Evolutionary conservation across 192 early-diverging fungal species (phyloP).

Genomic region (Radiomyces spectabilis): DNA sequence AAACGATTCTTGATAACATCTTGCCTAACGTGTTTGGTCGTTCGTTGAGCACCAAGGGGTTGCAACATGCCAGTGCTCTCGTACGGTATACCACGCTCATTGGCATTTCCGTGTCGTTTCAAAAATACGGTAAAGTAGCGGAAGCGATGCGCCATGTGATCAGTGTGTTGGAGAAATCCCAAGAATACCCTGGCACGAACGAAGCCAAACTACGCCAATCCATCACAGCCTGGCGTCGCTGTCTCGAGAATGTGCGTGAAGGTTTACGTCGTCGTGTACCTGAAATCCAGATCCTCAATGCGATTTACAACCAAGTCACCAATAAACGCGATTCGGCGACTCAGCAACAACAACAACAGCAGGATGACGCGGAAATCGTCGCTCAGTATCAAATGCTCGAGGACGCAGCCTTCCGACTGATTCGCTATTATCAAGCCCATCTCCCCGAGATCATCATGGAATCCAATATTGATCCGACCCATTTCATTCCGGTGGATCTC

Average conservation of each 20-base stretch:
- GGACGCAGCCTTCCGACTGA: constrained; percentile 47
- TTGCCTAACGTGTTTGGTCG: constrained; percentile 53
- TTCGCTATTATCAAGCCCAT: constrained; percentile 60
- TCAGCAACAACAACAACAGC: no score
- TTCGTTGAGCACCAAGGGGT: constrained; percentile 40
- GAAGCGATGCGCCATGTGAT: constrained; percentile 26
- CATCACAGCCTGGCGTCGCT: constrained; percentile 20
- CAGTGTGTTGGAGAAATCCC: constrained; percentile 12
- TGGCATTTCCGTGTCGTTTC: constrained; percentile 47
- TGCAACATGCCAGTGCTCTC: constrained; percentile 55
- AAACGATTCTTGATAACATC: constrained; percentile 59
- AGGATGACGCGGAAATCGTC: constrained; percentile 30
- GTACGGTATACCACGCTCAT: constrained; percentile 58
- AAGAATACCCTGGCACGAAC: neutral
- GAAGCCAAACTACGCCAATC: neutral
- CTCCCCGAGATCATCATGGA: constrained; percentile 60
- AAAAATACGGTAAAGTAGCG: constrained; percentile 41
- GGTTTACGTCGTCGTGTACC: constrained; percentile 62
- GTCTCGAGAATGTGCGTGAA: constrained; percentile 29
- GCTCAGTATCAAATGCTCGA: constrained; percentile 39
- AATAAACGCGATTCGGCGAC: constrained; percentile 5
- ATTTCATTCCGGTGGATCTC: constrained; percentile 62
- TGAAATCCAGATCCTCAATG: constrained; percentile 60
- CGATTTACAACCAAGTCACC: constrained; percentile 31
- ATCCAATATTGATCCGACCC: constrained; percentile 64